phyloP scores from a whole-genome alignment of 2,329 filamentous ascomycete species.

The Elsinoe necatrix region DNA sequence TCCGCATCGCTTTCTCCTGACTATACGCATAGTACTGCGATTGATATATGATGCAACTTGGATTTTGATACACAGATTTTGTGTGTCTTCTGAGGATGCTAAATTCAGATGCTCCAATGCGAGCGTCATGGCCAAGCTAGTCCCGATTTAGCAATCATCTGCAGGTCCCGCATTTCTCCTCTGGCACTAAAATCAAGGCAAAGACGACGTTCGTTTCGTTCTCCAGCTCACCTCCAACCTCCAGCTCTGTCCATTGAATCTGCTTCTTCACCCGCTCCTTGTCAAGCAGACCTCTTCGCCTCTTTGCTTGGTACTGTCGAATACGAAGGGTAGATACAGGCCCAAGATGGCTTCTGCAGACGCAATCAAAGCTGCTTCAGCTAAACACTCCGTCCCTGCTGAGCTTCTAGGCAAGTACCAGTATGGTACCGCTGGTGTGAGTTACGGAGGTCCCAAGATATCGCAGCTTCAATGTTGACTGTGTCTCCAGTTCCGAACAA shows the following conservation, averaged over 20 bases:
- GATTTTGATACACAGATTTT: background rate
- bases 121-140: background rate
- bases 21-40: background rate
- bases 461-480: slow-evolving; percentile 11
- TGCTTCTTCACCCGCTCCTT: background rate
- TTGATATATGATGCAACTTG: background rate
- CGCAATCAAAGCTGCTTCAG: slow-evolving; percentile 20
- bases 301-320: background rate
- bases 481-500: slow-evolving; percentile 54
- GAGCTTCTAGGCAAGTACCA: slow-evolving; percentile 37
- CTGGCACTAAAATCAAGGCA: background rate
- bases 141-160: background rate
- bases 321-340: background rate
- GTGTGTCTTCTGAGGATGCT: background rate
- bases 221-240: background rate
- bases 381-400: slow-evolving; percentile 28
- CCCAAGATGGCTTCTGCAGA: slow-evolving; percentile 15
- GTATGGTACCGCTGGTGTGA: slow-evolving; percentile 50
- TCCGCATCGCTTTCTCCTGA: too few species aligned
- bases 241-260: background rate
- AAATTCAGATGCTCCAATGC: background rate
- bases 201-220: background rate
- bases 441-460: background rate
- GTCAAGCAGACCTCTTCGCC: background rate
- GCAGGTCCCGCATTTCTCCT: background rate